Percentiles rank a stretch among this genome's conserved stretches.
Conservation (phyloP, 179 eudicot species). For the Monotropa hypopitys region DNA sequence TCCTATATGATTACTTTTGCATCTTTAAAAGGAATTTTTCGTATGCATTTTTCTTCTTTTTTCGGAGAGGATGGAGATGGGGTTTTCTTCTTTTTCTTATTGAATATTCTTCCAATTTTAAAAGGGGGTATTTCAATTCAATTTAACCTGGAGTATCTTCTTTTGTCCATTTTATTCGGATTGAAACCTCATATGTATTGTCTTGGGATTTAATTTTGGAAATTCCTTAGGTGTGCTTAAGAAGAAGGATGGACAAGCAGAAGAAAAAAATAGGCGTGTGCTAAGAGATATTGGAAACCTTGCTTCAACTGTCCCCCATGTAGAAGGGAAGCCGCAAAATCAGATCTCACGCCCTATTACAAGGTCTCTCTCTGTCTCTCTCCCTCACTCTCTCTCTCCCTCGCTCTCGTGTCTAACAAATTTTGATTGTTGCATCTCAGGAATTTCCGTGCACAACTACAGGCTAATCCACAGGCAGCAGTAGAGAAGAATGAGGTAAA, state of each 20-base stretch:
- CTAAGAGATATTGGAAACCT: constrained; percentile 70
- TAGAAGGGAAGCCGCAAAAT: constrained; percentile 25
- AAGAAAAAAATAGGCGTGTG: constrained; percentile 42
- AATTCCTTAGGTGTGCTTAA: constrained; percentile 21
- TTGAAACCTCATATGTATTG: background rate
- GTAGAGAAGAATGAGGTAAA: constrained; percentile 15
- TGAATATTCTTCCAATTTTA: background rate
- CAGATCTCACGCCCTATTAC: constrained; percentile 48
- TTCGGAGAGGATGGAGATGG: too few relatives aligned
- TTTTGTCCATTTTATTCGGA: background rate
- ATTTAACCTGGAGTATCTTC: background rate
- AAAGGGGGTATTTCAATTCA: background rate
- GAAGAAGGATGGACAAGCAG: constrained; percentile 39
- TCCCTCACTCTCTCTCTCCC: background rate
- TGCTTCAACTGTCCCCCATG: constrained; percentile 16
- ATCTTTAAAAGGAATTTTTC: background rate
- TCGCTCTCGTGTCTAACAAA: background rate
- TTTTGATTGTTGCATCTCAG: constrained; percentile 15
- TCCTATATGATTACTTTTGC: background rate
- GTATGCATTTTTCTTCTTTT: background rate
- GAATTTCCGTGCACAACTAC: constrained; percentile 37
- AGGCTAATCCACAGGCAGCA: constrained; percentile 32
- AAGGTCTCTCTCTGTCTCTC: constrained; percentile 26
- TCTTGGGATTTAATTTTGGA: background rate
- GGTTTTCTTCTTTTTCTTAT: too few relatives aligned